These are phyloP conservation scores for Wakefieldia striispora DNA, from an alignment of 768 basidiomycete genomes.

Conservation along the genomic window DNA sequence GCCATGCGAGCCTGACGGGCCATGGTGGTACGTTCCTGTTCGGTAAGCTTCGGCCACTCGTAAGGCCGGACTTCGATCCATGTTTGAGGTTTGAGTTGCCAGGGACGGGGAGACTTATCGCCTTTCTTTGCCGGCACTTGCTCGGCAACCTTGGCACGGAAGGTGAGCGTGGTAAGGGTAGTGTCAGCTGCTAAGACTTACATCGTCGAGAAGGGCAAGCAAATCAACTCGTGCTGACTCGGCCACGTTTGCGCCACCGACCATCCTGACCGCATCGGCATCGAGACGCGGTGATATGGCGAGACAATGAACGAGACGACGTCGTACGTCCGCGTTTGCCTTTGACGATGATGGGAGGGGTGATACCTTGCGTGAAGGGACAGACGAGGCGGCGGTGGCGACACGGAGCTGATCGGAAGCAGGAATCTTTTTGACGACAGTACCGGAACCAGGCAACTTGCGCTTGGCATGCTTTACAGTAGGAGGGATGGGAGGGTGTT, in stretches of 20 bases:
- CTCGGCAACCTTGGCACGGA: conserved; percentile 49
- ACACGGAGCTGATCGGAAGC: conserved; percentile 31
- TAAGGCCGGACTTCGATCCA: conserved; percentile 74
- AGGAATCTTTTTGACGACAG: conserved; percentile 24
- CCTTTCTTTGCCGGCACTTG: conserved; percentile 31
- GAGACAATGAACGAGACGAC: conserved; percentile 49
- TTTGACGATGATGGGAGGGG: conserved; percentile 26
- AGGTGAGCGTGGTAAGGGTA: neutral
- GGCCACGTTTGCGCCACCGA: conserved; percentile 43
- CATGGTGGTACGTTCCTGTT: conserved; percentile 47
- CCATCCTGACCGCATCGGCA: conserved; percentile 37
- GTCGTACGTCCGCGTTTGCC: conserved; percentile 25
- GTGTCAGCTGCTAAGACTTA: conserved; percentile 22
- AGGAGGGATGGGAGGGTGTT: conserved; percentile 33
- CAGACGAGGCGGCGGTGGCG: conserved; percentile 29
- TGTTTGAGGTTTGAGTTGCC: conserved; percentile 51
- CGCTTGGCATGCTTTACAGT: conserved; percentile 42
- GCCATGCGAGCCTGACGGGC: conserved; percentile 50
- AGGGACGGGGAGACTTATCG: conserved; percentile 40
- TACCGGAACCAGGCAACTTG: conserved; percentile 33
- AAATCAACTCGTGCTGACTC: conserved; percentile 40
- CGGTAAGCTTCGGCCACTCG: conserved; percentile 53
- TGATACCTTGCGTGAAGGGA: conserved; percentile 29
- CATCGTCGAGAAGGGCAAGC: conserved; percentile 49
- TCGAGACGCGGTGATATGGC: conserved; percentile 48